These are phyloP conservation scores for Sambucus nigra DNA, from an alignment of 129 eudicot species.

Conservation along the genomic window DNA sequence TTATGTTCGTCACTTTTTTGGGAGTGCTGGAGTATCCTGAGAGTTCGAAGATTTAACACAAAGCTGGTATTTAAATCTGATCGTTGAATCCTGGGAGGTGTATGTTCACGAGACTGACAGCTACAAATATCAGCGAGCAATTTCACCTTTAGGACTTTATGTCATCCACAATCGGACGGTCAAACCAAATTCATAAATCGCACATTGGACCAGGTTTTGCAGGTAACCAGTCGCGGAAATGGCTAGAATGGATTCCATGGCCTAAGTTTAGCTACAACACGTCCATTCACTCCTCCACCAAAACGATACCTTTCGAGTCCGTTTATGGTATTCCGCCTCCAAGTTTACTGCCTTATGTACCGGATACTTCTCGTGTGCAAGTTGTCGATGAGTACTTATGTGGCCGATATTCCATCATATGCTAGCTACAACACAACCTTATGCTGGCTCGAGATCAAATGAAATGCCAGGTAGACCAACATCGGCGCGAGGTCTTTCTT, in stretches of 20 bases:
- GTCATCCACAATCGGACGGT: too few species aligned
- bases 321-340: slow-evolving; percentile 1
- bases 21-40: too few species aligned
- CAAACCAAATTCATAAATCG: too few species aligned
- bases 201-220: not conserved
- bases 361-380: not conserved
- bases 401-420: not conserved
- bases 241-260: too few species aligned
- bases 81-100: too few species aligned
- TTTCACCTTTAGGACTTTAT: too few species aligned
- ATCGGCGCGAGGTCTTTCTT: not conserved
- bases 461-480: not conserved
- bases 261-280: not conserved
- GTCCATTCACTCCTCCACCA: not conserved
- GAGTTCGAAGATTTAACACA: too few species aligned
- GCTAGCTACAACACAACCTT: not conserved
- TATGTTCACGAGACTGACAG: too few species aligned
- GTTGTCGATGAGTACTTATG: not conserved
- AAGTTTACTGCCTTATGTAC: not conserved
- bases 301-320: slow-evolving; percentile 5
- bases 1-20: too few species aligned
- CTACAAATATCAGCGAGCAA: too few species aligned
- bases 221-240: not conserved
- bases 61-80: too few species aligned
- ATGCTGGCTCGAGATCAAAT: not conserved